Base-by-base conservation (phyloP, 768 basidiomycete species). In the Lepiota subincarnata region DNA sequence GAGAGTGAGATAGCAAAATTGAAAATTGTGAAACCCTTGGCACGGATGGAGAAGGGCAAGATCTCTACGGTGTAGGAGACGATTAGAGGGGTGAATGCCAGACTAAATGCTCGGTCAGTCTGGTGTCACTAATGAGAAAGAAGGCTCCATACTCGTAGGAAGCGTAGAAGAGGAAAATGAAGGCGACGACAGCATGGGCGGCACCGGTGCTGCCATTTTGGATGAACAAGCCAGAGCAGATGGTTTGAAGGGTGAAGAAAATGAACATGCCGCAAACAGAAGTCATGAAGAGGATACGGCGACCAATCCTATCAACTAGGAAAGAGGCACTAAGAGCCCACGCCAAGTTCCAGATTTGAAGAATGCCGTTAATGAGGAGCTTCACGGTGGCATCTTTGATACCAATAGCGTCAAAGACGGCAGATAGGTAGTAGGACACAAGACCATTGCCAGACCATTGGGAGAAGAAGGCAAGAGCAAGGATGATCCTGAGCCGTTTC, bases 11-110 rank as follows among this genome's bases (percentile, higher is more conserved):
- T 81, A 55, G 80, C 71, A 66, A 93, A 87, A 70, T 82, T 87
- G 77, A 92, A 89, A 51, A 92, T 62, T 59, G 78, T 87, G 74
- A 90, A 84, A 50, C 91, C 89, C 75, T 92, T 93, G 59, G 90
- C 90, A 67, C 92, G 90, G 53, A 94, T 74, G 26, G 73, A 70
- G 73, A 78, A 92, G 4, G 92, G 92, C 49, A 94, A 72, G 69
- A 95, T 94, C 69, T 96, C 93, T 58, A 93, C 79, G 40, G 90
- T 89, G 73, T 94, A 93, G 0, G 86, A 81, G 52, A 92, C 85
- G 59, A 92, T 86, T 55, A 94, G 84, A 7, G 92, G 92, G 3
- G 87, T 84, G 75, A 91, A 92, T 12, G 89, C 89, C 40, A 93
- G 63, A 63, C 80, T 81, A 50, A 22, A 35, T n/a, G 45, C 24